Base-by-base conservation (phyloP, 805 yeast genomes). In the Wickerhamiella azyma region DNA sequence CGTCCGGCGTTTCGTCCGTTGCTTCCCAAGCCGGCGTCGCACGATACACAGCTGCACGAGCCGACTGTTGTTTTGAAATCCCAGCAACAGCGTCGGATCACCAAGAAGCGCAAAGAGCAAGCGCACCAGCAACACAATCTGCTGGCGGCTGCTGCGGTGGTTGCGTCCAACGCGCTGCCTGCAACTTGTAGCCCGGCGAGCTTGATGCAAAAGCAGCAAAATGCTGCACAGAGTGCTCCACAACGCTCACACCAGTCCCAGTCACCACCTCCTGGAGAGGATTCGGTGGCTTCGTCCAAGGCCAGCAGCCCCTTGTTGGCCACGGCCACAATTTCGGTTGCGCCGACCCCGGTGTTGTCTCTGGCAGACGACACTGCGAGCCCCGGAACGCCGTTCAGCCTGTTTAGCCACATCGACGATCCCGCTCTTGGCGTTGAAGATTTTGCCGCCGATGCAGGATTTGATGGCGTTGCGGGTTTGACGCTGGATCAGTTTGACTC, bases 1-100 rank as follows among this genome's bases (percentile, higher is more conserved):
- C 48, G 63, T 21, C 64, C 65, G 3, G 57, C 61, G 14, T 59
- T 59, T 43, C 52, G 65, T n/a, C 64, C 64, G 9, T 48, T 61
- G 44, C 53, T 61, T 38, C 65, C 65, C 17, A 60, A 60, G 42
- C 64, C 64, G 7, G 17, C 45, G 2, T 46, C 4, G 36, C 44
- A 2, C 9, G 33, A 17, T 26, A 21, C 30, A 33, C 30, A 16
- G 3, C 38, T 16, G 13, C 48, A 21, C 28, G 50, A 47, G 41
- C 50, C 50, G 14, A 41, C 47, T 9, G 48, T 48, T 11, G 42
- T 41, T 13, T 16, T 48, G 24, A 48, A 48, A 37, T 39, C 45
- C 2, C 48, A 48, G 21, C 37, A 28, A 18, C 18, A 17, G 21
- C 41, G 45, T 2, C 39, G 39, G 19, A 39, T 46, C 40, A 30